Evolutionary conservation across 257 asterid species (phyloP).

Genomic region (Solanum etuberosum): DNA sequence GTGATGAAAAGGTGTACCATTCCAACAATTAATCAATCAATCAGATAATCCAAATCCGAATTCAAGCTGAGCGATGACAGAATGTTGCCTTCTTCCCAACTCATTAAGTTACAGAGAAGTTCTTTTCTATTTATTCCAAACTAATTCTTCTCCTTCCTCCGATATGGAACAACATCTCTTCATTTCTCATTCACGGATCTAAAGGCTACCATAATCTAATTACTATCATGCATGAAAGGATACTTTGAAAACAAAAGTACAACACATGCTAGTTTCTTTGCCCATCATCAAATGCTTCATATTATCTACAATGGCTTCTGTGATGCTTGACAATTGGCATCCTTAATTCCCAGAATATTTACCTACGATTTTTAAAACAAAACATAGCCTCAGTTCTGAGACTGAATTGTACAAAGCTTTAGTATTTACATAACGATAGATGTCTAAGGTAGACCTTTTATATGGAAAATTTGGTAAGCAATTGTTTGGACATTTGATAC

Average conservation of each 20-base stretch:
- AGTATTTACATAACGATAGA: not conserved
- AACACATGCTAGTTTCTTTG: not conserved
- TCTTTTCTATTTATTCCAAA: not conserved
- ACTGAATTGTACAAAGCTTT: not conserved
- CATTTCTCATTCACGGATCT: not conserved
- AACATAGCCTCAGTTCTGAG: not conserved
- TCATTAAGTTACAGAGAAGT: not conserved
- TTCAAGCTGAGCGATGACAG: not conserved
- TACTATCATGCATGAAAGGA: not conserved
- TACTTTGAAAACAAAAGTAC: not conserved
- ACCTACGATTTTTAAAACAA: not conserved
- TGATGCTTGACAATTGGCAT: not conserved
- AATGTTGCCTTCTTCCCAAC: not conserved
- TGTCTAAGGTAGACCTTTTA: not conserved
- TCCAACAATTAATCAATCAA: not conserved
- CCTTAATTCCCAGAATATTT: not conserved
- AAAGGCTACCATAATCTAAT: not conserved
- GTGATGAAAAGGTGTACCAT: not conserved
- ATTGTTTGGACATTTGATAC: not conserved
- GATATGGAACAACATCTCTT: not conserved
- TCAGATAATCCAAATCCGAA: not conserved
- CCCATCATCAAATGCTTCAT: not conserved
- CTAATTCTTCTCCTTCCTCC: not conserved
- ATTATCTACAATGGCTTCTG: not conserved
- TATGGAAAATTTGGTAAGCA: not conserved